Evolutionary conservation across 177 flowering plant species (phyloP).

Genomic region (Vitis hybrid): DNA sequence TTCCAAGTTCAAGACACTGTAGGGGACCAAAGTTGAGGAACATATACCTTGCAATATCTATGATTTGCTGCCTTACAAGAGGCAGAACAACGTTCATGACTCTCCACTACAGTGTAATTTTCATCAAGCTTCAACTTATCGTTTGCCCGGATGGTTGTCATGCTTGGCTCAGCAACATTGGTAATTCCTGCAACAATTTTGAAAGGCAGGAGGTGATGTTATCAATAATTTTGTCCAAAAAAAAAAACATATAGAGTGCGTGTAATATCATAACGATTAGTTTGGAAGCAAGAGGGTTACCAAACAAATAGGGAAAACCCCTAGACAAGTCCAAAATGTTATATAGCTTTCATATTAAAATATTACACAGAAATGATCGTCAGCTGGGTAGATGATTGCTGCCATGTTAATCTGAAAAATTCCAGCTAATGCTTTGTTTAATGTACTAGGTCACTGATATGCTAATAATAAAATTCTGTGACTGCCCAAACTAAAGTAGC

Average conservation of each 20-base stretch:
- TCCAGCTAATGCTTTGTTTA: neutral
- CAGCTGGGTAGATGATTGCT: neutral
- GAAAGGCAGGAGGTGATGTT: neutral
- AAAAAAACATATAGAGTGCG: no score
- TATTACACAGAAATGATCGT: no score
- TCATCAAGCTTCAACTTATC: conserved; percentile 3
- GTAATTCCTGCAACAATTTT: neutral
- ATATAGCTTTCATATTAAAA: no score
- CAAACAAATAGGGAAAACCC: no score
- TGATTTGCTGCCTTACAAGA: neutral
- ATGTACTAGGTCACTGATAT: neutral
- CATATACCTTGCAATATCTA: conserved; percentile 9
- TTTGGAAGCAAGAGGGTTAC: no score
- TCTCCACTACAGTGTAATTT: conserved; percentile 1
- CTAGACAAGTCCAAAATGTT: no score
- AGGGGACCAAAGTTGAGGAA: neutral
- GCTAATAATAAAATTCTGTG: neutral
- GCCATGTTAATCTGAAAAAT: neutral
- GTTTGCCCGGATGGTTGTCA: neutral
- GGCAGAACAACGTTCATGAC: neutral
- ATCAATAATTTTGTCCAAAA: no score
- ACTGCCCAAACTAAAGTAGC: neutral
- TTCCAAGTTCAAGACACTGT: neutral
- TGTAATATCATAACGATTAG: no score
- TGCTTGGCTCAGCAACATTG: neutral